Percentiles rank a stretch among this genome's conserved stretches.
Conservation (phyloP, 768 basidiomycete species). For the Rhodotorula kratochvilovae region DNA sequence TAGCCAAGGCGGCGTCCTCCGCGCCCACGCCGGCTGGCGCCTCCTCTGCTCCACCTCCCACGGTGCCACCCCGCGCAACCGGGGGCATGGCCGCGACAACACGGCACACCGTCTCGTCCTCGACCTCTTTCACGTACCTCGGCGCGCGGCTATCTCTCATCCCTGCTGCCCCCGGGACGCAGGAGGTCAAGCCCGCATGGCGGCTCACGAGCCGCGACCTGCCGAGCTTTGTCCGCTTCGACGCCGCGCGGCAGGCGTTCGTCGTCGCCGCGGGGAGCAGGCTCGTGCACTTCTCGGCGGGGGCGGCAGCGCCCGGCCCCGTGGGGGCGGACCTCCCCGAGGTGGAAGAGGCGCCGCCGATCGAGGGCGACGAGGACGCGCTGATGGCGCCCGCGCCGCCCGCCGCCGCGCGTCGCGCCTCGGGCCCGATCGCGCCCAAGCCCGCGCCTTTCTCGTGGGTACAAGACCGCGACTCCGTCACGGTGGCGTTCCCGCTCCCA, state of each 20-base stretch:
- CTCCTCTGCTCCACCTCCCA: background rate
- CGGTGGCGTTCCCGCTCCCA: slow-evolving; percentile 77
- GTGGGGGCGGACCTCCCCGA: no score
- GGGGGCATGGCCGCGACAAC: background rate
- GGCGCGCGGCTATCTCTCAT: slow-evolving; percentile 1
- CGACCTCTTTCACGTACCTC: slow-evolving; percentile 26
- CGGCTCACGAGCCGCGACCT: slow-evolving; percentile 6
- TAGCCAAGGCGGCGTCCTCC: background rate
- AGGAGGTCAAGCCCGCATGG: slow-evolving; percentile 4
- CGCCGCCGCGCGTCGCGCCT: background rate
- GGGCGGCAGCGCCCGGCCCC: no score
- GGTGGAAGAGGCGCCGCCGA: background rate
- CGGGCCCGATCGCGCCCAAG: slow-evolving; percentile 43
- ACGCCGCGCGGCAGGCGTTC: slow-evolving; percentile 4
- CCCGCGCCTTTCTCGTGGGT: slow-evolving; percentile 90
- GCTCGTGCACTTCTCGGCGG: background rate
- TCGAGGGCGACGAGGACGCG: background rate
- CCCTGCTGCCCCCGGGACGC: background rate
- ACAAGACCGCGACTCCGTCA: slow-evolving; percentile 76
- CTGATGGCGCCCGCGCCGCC: background rate
- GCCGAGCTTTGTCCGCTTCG: slow-evolving; percentile 16
- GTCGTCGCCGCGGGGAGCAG: background rate
- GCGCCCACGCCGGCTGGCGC: background rate
- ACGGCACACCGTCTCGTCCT: slow-evolving; percentile 14
- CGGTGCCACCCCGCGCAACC: background rate